Evolutionary conservation across 208 protist species (phyloP).

Genomic region (Naegleria fowleri): DNA sequence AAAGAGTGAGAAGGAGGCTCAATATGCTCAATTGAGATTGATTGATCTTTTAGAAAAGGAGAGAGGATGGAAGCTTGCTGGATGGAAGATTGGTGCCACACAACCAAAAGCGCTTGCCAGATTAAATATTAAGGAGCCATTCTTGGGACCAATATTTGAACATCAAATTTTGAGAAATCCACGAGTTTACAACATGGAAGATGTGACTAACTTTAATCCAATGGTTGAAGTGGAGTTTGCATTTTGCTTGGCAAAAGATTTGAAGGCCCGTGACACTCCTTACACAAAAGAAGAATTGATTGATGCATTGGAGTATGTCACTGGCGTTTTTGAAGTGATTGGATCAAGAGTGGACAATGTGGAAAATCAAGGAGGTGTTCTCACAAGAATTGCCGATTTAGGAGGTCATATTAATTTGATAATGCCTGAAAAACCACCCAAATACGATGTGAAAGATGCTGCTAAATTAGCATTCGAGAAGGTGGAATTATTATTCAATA

Average conservation of each 20-base stretch:
- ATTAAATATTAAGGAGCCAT: neutral
- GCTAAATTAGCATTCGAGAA: neutral
- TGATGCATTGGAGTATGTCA: neutral
- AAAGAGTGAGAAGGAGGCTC: neutral
- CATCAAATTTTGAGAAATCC: neutral
- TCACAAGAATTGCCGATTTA: neutral
- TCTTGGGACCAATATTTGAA: constrained; percentile 16
- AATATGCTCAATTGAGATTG: constrained; percentile 13
- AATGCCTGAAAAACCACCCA: neutral
- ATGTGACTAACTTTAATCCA: neutral
- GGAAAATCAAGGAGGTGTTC: neutral
- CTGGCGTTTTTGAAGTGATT: neutral
- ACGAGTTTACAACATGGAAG: too few relatives aligned
- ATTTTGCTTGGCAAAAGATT: neutral
- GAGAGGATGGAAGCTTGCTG: neutral
- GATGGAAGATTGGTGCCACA: constrained; percentile 27
- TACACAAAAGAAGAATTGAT: constrained; percentile 22
- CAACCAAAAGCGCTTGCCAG: neutral
- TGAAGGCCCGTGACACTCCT: neutral
- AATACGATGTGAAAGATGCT: neutral
- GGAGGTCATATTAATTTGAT: neutral
- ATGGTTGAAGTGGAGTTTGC: neutral
- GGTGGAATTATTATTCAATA: neutral
- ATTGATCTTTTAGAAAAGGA: neutral
- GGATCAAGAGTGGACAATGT: neutral